phyloP scores from a whole-genome alignment of 1,139 yeast genomes.

The Diutina neorugosa region DNA sequence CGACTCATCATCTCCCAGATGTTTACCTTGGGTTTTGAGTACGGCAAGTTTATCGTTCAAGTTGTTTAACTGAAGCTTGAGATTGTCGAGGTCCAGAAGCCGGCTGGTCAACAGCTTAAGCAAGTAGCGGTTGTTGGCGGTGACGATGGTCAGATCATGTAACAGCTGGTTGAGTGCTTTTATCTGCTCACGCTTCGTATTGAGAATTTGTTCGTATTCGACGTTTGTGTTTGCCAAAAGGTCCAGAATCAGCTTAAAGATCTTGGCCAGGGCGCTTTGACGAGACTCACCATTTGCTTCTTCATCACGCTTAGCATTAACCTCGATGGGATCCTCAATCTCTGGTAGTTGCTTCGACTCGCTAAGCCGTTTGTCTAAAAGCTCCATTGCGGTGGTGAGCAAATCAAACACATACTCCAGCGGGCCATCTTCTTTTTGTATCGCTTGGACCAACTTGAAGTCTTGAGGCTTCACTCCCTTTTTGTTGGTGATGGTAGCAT shows the following conservation, averaged over 20 bases:
- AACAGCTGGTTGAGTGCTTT: conserved; percentile 24
- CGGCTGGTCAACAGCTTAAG: conserved; percentile 28
- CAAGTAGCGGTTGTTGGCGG: conserved; percentile 32
- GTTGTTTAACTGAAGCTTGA: conserved; percentile 33
- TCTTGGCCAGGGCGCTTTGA: conserved; percentile 10
- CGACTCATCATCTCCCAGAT: background rate
- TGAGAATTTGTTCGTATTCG: conserved; percentile 28
- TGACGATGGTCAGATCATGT: conserved; percentile 31
- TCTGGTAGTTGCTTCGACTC: background rate
- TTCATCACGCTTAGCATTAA: background rate
- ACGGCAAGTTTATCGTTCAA: conserved; percentile 24
- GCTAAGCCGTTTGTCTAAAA: conserved; percentile 5
- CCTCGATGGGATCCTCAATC: conserved; percentile 6
- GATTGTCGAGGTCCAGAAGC: conserved; percentile 25
- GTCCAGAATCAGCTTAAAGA: conserved; percentile 31
- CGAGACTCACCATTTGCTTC: background rate
- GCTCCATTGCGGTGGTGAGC: background rate
- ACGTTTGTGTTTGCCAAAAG: conserved; percentile 25
- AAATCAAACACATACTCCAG: conserved; percentile 3
- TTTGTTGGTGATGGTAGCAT: conserved; percentile 63
- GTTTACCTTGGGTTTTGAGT: conserved; percentile 7
- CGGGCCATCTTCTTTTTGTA: conserved; percentile 3
- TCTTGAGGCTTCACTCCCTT: conserved; percentile 81
- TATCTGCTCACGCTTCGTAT: conserved; percentile 26
- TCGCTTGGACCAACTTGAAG: conserved; percentile 43